Percentiles rank a stretch among this genome's conserved stretches.
Evolutionary conservation across 345 rosid genomes (phyloP).

Genomic region (Eucalyptus curtisii): DNA sequence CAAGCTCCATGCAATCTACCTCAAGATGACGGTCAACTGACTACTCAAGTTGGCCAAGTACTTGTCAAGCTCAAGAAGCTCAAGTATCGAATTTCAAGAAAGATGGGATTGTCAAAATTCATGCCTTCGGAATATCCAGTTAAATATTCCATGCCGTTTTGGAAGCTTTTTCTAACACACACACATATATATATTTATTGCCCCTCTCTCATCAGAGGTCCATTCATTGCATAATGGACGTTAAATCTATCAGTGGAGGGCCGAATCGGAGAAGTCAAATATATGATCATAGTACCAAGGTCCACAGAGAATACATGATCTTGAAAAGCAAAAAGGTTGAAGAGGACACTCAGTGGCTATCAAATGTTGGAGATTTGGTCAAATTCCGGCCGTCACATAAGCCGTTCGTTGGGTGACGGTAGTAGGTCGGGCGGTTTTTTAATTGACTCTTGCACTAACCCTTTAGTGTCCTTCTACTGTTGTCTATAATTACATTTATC

Average conservation of each 20-base stretch:
- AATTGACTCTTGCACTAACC: background rate
- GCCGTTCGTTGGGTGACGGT: background rate
- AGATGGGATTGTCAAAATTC: background rate
- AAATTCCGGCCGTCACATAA: background rate
- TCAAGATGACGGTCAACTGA: background rate
- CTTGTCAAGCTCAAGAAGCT: background rate
- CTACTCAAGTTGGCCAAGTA: background rate
- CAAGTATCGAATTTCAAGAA: background rate
- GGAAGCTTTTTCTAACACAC: background rate
- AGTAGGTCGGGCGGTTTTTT: background rate
- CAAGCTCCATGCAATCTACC: background rate
- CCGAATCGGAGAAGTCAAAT: background rate
- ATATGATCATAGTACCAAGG: background rate
- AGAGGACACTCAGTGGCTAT: background rate
- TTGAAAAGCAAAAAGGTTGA: background rate
- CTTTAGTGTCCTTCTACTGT: background rate
- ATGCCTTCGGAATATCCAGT: background rate
- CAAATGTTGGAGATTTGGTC: background rate
- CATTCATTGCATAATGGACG: no score
- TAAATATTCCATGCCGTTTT: background rate
- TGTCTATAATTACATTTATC: background rate
- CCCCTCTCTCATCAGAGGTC: background rate
- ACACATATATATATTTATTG: no score
- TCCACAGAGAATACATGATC: background rate
- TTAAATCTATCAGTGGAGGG: background rate